Base-by-base conservation (phyloP, 176 grass and related monocot genomes). In the Eragrostis curvula region DNA sequence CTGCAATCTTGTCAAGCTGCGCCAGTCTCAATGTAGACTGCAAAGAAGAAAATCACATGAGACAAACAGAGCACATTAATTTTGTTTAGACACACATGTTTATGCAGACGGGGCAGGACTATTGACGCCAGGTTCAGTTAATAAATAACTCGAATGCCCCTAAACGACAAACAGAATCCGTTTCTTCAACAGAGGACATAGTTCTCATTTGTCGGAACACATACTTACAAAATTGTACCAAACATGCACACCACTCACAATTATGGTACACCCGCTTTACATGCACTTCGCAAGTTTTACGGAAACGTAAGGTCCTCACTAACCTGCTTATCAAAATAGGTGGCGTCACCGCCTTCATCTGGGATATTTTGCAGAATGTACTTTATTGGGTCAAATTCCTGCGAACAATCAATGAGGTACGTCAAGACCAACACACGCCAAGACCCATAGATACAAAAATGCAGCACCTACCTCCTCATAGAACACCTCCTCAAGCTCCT, bases 301-400 rank as follows among this genome's bases (percentile, higher is more conserved):
- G 47, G 58, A 17, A 79, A 52, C 17, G 65, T 29, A 88, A 70
- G 62, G 28, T 45, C 16, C 16, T 23, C 30, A 52, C 91, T 79
- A 60, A 99, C 97, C 97, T 96, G 91, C 84, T 93, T 90, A 82
- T 99, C 96, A n/a, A 99, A 96, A 79, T 92, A 99, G 68, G 83
- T 80, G 79, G 87, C 68, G 75, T 90, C 93, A 23, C 57, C 75
- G 7, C 85, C 93, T 85, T 90, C 97, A 46, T 72, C 81, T 24
- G 93, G 89, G 81, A 99, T 84, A 86, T 78, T 96, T 51, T 88
- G 80, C 74, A 99, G 78, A 83, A 99, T 80, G 83, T 90, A 90
- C 74, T 89, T 95, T 75, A 99, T 92, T 57, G 91, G 93, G 87
- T 99, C 93, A 28, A 99, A 99, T 79, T 94, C 91, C 96, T 96